Conservation (phyloP, 495 filamentous ascomycete species). For the Aspergillus nidulans region DNA sequence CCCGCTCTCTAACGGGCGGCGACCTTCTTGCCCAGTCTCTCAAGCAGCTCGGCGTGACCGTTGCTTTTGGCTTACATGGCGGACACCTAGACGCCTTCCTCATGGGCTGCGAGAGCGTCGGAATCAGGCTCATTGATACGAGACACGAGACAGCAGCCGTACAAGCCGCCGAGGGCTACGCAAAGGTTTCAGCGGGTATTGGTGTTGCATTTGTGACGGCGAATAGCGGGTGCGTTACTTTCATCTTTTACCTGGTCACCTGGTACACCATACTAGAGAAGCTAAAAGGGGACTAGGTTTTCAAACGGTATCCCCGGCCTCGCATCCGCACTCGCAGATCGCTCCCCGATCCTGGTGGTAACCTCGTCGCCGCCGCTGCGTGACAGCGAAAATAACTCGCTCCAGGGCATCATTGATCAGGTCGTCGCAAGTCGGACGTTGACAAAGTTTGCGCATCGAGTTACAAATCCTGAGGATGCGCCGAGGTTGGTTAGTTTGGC, state of each 20-base stretch:
- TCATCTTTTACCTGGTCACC: background rate
- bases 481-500: conserved; percentile 27
- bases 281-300: conserved; percentile 14
- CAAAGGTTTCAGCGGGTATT: conserved; percentile 19
- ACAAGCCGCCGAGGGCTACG: conserved; percentile 27
- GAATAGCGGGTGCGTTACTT: conserved; percentile 23
- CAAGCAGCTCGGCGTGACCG: conserved; percentile 24
- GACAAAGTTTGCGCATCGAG: conserved; percentile 28
- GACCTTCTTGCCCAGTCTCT: conserved; percentile 28
- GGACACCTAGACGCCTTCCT: conserved; percentile 31
- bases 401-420: conserved; percentile 28
- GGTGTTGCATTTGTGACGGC: conserved; percentile 30
- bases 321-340: conserved; percentile 25
- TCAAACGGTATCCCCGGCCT: conserved; percentile 29
- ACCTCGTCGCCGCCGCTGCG: conserved; percentile 26
- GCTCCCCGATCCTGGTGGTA: conserved; percentile 25
- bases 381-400: conserved; percentile 28
- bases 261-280: background rate
- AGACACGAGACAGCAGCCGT: conserved; percentile 30
- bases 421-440: conserved; percentile 21
- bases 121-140: conserved; percentile 26
- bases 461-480: conserved; percentile 23
- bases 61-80: conserved; percentile 29
- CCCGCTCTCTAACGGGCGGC: conserved; percentile 24
- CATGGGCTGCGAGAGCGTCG: conserved; percentile 25